Conservation (phyloP, 148 eudicot species). For the Rhododendron simsii region DNA sequence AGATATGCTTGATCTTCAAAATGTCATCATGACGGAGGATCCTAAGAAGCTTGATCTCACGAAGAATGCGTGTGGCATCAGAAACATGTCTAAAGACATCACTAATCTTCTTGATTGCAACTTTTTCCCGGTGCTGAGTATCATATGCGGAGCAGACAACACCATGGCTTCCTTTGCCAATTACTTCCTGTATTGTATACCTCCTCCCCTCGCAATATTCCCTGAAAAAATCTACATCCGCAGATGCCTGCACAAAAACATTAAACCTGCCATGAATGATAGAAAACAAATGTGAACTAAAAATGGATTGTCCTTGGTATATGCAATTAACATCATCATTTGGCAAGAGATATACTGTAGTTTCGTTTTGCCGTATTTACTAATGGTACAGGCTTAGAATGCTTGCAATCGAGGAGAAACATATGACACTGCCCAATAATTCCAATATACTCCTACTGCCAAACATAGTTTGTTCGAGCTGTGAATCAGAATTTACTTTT, state of each 20-base stretch:
- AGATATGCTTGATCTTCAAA: background rate
- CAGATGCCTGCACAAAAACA: conserved; percentile 4
- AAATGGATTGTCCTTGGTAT: background rate
- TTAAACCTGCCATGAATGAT: background rate
- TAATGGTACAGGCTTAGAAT: background rate
- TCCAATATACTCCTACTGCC: background rate
- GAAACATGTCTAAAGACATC: background rate
- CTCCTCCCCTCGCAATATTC: background rate
- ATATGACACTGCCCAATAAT: background rate
- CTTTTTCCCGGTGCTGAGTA: background rate
- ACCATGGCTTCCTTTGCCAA: background rate
- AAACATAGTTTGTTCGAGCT: background rate
- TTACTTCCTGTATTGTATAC: background rate
- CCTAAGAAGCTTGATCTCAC: conserved; percentile 3
- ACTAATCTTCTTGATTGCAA: background rate
- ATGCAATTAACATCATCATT: background rate
- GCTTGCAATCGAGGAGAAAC: background rate
- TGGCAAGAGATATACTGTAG: background rate
- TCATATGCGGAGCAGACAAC: background rate
- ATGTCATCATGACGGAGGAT: background rate
- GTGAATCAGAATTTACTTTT: background rate
- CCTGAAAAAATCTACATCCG: background rate
- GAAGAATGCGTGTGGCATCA: conserved; percentile 4
- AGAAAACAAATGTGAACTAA: background rate
- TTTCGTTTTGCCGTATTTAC: background rate